Conservation (phyloP, 2,329 filamentous ascomycete genomes). For the Spiromastix sp. region DNA sequence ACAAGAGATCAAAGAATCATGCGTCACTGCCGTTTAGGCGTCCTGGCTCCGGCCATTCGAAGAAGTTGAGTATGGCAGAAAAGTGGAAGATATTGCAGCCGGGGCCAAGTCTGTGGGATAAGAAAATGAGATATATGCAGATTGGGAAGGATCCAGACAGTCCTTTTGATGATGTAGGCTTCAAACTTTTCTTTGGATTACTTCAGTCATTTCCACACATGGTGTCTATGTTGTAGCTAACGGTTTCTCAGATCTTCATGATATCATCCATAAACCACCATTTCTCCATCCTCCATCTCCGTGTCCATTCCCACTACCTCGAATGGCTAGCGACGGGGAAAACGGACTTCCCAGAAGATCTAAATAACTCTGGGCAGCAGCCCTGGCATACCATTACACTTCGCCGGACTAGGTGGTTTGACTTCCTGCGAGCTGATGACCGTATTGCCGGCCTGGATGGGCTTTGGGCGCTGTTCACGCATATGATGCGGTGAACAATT, state of each 20-base stretch:
- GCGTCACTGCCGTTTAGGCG: constrained; percentile 23
- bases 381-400: constrained; percentile 44
- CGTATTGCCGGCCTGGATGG: constrained; percentile 46
- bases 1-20: constrained; percentile 30
- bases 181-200: too few species aligned
- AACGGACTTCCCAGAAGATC: constrained; percentile 16
- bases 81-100: constrained; percentile 45
- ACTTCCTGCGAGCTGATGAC: constrained; percentile 45
- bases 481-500: constrained; percentile 37
- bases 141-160: constrained; percentile 42
- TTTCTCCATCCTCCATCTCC: constrained; percentile 48
- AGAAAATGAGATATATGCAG: constrained; percentile 44
- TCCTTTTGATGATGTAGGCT: constrained; percentile 45
- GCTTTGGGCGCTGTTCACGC: constrained; percentile 49
- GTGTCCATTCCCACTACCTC: constrained; percentile 46
- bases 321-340: constrained; percentile 41
- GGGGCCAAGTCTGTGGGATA: constrained; percentile 45
- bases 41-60: constrained; percentile 23
- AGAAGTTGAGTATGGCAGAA: constrained; percentile 37
- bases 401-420: constrained; percentile 48
- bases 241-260: constrained; percentile 43
- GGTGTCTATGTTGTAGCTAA: not conserved
- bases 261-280: constrained; percentile 54
- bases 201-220: not conserved
- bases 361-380: constrained; percentile 8